Evolutionary conservation across 139 green algal genomes (phyloP), one percentile per base, ranked within the genome.

Genomic region (Chlorella sp.): DNA sequence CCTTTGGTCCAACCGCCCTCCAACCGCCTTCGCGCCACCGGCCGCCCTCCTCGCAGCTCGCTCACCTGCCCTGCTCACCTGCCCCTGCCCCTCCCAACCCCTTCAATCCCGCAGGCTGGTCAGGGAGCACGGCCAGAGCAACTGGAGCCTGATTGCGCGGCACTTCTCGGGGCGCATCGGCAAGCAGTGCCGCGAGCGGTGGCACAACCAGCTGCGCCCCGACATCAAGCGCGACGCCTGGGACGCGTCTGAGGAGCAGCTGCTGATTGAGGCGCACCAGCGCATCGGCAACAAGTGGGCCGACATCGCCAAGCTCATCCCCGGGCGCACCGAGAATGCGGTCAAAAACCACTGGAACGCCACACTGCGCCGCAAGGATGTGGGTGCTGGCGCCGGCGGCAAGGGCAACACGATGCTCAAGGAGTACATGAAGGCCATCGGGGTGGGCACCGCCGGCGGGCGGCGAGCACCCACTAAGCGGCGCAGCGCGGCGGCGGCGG

Each of bases 261-360:
- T 82, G 40, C 77, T 95, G 34, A 90, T 93, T 2, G 89, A 93
- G 2, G 74, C 60, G 0, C 91, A 94, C 89, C 30, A 36, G 19
- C n/a, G 70, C 80, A 73, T 88, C 32, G 87, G 86, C 36, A 89
- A 89, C 78, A 62, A 64, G 74, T 97, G 94, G 94, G 92, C 94
- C 0, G 85, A 92, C 69, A 94, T 97, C 38, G 93, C 93, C 22
- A 85, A 91, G 68, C 68, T 88, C 58, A 81, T 97, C 56, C 88
- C 89, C 1, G 93, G 93, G 8, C 86, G 88, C 48, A 96, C 94
- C 8, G 94, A 96, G 87, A 97, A 96, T 73, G 89, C 94, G 28
- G 94, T 97, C 32, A 97, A 96, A 78, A 96, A 96, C 89, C 93
- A 95, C 90, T 97, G 94, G 94, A 94, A 96, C 81, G 86, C 87